phyloP scores from a whole-genome alignment of 2,329 filamentous ascomycete genomes.

The Alternaria viburni region DNA sequence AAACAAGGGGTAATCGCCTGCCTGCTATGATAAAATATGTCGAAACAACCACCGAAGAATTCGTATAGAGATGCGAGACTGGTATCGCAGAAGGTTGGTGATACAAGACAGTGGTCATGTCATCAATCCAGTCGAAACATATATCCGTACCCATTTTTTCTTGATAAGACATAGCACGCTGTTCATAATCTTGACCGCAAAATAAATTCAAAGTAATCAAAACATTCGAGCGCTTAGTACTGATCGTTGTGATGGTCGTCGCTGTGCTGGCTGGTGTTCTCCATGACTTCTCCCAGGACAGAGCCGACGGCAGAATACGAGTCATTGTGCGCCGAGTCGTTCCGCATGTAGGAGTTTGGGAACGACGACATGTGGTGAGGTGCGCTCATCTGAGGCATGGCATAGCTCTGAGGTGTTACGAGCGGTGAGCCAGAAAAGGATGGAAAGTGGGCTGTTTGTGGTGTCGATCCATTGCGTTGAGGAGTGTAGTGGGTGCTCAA shows the following conservation, averaged over 20 bases:
- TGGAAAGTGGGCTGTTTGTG: constrained; percentile 50
- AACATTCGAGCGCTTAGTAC: constrained; percentile 14
- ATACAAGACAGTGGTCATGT: constrained; percentile 7
- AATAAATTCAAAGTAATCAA: constrained; percentile 7
- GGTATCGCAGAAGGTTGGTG: constrained; percentile 9
- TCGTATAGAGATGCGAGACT: constrained; percentile 19
- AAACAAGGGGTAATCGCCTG: constrained; percentile 7
- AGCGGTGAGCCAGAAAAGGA: constrained; percentile 50
- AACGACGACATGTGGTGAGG: constrained; percentile 50
- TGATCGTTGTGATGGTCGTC: constrained; percentile 39
- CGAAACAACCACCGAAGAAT: constrained; percentile 33
- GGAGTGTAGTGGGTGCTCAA: constrained; percentile 49
- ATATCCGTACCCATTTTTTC: constrained; percentile 9
- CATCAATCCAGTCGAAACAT: constrained; percentile 17
- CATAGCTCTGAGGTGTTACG: constrained; percentile 44
- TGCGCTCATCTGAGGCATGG: constrained; percentile 48
- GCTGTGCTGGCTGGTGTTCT: constrained; percentile 41
- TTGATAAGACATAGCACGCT: constrained; percentile 2
- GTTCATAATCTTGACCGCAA: constrained; percentile 12
- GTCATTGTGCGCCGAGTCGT: constrained; percentile 43
- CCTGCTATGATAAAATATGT: constrained; percentile 3
- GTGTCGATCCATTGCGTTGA: constrained; percentile 42
- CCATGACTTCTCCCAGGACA: constrained; percentile 47
- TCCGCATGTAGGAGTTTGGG: constrained; percentile 47
- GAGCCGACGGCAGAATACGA: constrained; percentile 45